phyloP scores from a whole-genome alignment of 2,329 filamentous ascomycete genomes.

The Xylaria sp. region DNA sequence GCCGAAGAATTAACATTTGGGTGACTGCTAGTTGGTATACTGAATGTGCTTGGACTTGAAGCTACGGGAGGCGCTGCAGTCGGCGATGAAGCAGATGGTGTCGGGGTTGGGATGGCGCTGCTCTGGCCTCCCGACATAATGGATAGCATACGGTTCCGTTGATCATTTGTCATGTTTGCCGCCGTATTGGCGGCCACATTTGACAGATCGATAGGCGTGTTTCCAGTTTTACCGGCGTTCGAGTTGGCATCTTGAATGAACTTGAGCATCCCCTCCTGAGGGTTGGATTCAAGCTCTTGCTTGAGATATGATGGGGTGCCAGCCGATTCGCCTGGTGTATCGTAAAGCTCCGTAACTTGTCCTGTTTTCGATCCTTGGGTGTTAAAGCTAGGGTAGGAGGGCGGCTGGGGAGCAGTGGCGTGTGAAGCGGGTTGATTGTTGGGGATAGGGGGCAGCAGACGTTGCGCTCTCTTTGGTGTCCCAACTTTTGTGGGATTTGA shows the following conservation, averaged over 20 bases:
- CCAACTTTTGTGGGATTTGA: slow-evolving; percentile 53
- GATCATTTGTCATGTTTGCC: slow-evolving; percentile 65
- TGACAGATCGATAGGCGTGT: slow-evolving; percentile 59
- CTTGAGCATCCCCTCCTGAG: slow-evolving; percentile 71
- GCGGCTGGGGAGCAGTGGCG: slow-evolving; percentile 47
- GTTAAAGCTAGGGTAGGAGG: slow-evolving; percentile 44
- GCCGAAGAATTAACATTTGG: slow-evolving; percentile 41
- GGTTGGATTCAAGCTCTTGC: slow-evolving; percentile 66
- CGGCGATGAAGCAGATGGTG: slow-evolving; percentile 43
- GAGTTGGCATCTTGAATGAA: slow-evolving; percentile 73
- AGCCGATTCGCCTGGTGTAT: slow-evolving; percentile 60
- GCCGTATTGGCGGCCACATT: slow-evolving; percentile 67
- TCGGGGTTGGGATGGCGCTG: slow-evolving; percentile 40
- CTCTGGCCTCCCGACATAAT: slow-evolving; percentile 62
- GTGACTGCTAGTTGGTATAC: slow-evolving; percentile 36
- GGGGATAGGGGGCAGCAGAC: slow-evolving; percentile 65
- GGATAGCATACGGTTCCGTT: slow-evolving; percentile 67
- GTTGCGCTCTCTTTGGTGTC: slow-evolving; percentile 63
- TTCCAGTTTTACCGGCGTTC: slow-evolving; percentile 55
- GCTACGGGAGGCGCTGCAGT: slow-evolving; percentile 38
- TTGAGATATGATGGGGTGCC: slow-evolving; percentile 61
- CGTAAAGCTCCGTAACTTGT: slow-evolving; percentile 70
- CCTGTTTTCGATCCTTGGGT: slow-evolving; percentile 58
- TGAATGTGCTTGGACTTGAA: slow-evolving; percentile 39
- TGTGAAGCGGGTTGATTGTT: slow-evolving; percentile 48